These are phyloP conservation scores for Amanita polypyramis DNA, from an alignment of 768 basidiomycete genomes.

Conservation along the genomic window DNA sequence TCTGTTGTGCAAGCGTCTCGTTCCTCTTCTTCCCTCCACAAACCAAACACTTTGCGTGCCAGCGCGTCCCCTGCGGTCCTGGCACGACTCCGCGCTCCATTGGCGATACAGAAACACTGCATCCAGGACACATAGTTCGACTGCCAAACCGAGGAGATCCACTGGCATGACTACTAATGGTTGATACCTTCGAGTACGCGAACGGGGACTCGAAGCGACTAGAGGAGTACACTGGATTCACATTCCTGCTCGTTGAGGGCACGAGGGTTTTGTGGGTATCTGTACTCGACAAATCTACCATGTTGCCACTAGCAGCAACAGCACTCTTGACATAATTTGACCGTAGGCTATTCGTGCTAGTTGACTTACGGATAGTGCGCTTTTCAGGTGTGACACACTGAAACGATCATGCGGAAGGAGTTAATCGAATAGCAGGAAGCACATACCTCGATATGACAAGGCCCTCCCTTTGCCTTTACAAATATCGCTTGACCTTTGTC, in stretches of 20 bases:
- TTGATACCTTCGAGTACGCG: slow-evolving; percentile 9
- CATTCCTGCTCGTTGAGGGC: background rate
- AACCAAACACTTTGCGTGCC: slow-evolving; percentile 70
- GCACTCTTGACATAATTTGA: slow-evolving; percentile 9
- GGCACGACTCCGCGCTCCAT: slow-evolving; percentile 85
- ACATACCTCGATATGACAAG: slow-evolving; percentile 54
- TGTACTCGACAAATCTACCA: background rate
- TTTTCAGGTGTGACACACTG: slow-evolving; percentile 38
- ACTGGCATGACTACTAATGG: slow-evolving; percentile 12
- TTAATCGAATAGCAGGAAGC: slow-evolving; percentile 5
- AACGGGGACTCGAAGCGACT: slow-evolving; percentile 19
- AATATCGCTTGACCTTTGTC: slow-evolving; percentile 59
- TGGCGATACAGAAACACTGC: slow-evolving; percentile 58
- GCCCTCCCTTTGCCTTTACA: slow-evolving; percentile 51
- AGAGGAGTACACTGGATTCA: slow-evolving; percentile 13
- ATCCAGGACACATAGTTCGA: slow-evolving; percentile 62
- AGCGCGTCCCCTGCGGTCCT: slow-evolving; percentile 71
- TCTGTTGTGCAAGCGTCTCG: slow-evolving; percentile 11
- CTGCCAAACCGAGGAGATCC: slow-evolving; percentile 47
- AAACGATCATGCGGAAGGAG: background rate
- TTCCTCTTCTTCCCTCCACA: slow-evolving; percentile 63
- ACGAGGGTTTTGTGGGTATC: background rate
- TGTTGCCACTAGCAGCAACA: background rate
- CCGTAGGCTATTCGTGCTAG: slow-evolving; percentile 15
- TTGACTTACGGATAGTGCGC: slow-evolving; percentile 26